phyloP scores from a whole-genome alignment of 768 basidiomycete species.

The Chalciporus chontae region DNA sequence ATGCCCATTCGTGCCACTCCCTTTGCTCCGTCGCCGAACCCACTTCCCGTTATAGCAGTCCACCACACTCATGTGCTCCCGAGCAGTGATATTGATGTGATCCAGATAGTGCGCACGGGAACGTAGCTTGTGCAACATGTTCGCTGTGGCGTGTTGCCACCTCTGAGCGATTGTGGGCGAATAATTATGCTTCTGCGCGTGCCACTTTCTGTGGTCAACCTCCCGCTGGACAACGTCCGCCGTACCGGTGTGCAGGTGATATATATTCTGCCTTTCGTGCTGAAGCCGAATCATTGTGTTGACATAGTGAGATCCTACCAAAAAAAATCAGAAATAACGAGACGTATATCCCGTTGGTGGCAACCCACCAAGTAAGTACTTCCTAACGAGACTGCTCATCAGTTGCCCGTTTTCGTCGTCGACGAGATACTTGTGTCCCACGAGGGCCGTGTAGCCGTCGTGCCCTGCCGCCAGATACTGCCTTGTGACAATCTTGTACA shows the following conservation, averaged over 20 bases:
- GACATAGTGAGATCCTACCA: slow-evolving; percentile 68
- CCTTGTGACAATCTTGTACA: slow-evolving; percentile 80
- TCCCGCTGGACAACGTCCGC: slow-evolving; percentile 45
- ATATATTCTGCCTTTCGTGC: slow-evolving; percentile 24
- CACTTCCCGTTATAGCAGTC: slow-evolving; percentile 68
- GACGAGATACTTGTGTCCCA: slow-evolving; percentile 62
- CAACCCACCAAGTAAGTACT: slow-evolving; percentile 72
- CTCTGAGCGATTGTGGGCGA: slow-evolving; percentile 33
- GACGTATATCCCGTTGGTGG: background rate
- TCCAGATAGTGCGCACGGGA: slow-evolving; percentile 54
- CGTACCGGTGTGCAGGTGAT: slow-evolving; percentile 44
- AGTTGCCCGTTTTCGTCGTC: slow-evolving; percentile 82
- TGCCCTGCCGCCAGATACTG: slow-evolving; percentile 84
- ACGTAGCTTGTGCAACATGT: slow-evolving; percentile 42
- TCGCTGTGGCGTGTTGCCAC: slow-evolving; percentile 47
- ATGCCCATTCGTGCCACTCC: slow-evolving; percentile 8
- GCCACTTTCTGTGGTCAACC: slow-evolving; percentile 36
- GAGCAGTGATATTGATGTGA: slow-evolving; percentile 53
- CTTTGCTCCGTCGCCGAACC: slow-evolving; percentile 35
- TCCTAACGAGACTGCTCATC: slow-evolving; percentile 75
- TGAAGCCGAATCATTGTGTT: slow-evolving; percentile 51
- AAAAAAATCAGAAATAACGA: slow-evolving; percentile 11
- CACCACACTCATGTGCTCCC: slow-evolving; percentile 76
- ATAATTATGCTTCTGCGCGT: slow-evolving; percentile 20
- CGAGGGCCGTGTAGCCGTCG: slow-evolving; percentile 74